phyloP scores from a whole-genome alignment of 805 yeast species.

The Candida andamanensis region DNA sequence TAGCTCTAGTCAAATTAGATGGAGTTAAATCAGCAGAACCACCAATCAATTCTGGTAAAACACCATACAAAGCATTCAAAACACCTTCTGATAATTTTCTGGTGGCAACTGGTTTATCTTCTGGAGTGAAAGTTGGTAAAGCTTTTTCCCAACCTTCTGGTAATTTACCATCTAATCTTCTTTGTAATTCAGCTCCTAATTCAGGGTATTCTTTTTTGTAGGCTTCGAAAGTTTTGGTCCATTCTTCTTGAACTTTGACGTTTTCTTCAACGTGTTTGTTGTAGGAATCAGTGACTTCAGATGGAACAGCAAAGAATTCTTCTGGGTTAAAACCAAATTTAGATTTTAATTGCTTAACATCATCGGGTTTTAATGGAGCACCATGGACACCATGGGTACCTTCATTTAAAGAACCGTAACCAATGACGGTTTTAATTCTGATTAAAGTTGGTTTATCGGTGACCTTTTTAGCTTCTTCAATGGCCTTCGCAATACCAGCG shows the following conservation, averaged over 20 bases:
- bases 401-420: conserved; percentile 79
- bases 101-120: conserved; percentile 81
- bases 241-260: conserved; percentile 62
- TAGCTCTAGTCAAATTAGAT: conserved; percentile 89
- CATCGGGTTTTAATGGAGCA: conserved; percentile 90
- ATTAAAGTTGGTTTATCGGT: conserved; percentile 87
- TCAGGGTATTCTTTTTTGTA: conserved; percentile 71
- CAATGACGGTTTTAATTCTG: conserved; percentile 85
- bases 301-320: conserved; percentile 71
- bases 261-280: conserved; percentile 54
- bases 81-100: conserved; percentile 89
- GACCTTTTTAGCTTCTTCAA: conserved; percentile 69
- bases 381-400: conserved; percentile 96
- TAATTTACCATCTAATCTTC: conserved; percentile 73
- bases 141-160: conserved; percentile 76
- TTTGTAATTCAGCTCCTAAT: conserved; percentile 68
- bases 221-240: conserved; percentile 60
- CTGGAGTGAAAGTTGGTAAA: conserved; percentile 74
- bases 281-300: conserved; percentile 75
- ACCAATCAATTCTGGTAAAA: conserved; percentile 84
- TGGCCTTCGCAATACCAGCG: conserved; percentile 64
- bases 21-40: conserved; percentile 98
- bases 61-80: conserved; percentile 54
- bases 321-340: conserved; percentile 85
- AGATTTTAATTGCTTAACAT: conserved; percentile 77